Conservation (phyloP, 1,139 yeast genomes). For the Kurtzmaniella quercitrusa region DNA sequence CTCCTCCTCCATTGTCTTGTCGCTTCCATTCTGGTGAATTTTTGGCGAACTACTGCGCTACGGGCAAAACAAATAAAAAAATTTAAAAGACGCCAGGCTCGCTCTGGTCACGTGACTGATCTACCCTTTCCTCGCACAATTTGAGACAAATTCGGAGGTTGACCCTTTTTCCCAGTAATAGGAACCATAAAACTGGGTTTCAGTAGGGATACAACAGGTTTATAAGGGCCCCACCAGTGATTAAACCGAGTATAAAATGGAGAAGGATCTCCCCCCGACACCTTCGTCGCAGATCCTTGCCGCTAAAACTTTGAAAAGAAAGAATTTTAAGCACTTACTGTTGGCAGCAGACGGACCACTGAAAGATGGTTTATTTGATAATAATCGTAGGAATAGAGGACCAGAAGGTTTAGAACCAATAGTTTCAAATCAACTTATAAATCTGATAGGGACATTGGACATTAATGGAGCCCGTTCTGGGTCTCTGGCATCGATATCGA, state of each 20-base stretch:
- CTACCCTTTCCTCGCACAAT: background rate
- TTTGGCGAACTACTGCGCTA: too few species aligned
- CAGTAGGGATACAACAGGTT: background rate
- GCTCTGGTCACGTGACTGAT: background rate
- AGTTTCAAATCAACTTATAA: slow-evolving; percentile 1
- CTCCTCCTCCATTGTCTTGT: too few species aligned
- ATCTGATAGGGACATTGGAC: slow-evolving; percentile 1
- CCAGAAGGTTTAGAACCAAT: slow-evolving; percentile 2
- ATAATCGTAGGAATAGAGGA: background rate
- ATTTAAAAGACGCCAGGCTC: too few species aligned
- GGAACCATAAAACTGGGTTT: background rate
- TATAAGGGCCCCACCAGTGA: background rate
- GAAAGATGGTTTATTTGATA: slow-evolving; percentile 9
- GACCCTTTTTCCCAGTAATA: background rate
- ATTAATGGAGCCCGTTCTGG: slow-evolving; percentile 1
- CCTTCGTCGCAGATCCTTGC: slow-evolving; percentile 17
- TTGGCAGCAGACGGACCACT: slow-evolving; percentile 23
- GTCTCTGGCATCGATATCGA: background rate
- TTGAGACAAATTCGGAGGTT: background rate
- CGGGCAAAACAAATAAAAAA: too few species aligned
- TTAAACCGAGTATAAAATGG: slow-evolving; percentile 15
- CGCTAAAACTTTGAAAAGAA: slow-evolving; percentile 57
- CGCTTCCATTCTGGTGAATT: too few species aligned
- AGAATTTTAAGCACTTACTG: slow-evolving; percentile 70
- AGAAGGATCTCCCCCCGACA: slow-evolving; percentile 38